These are phyloP conservation scores for Penicillium sclerotigenum DNA, from an alignment of 2,329 filamentous ascomycete genomes.

Conservation along the genomic window DNA sequence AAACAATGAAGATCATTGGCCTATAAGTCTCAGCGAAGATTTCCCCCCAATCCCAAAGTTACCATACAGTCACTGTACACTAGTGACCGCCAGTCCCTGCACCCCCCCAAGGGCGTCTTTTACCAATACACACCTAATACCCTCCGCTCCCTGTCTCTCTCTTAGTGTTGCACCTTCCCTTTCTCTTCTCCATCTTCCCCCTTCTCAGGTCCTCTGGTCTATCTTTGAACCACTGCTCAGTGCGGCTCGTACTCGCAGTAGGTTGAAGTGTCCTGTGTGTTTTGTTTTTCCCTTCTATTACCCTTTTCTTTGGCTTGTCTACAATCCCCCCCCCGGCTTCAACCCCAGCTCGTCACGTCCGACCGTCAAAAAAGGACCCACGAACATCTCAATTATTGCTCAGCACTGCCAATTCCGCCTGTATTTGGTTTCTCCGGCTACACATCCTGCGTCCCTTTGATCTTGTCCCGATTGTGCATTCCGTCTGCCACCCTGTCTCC, in stretches of 20 bases:
- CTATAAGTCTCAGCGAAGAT: not conserved
- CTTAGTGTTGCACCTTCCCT: constrained; percentile 16
- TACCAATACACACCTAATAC: constrained; percentile 25
- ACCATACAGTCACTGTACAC: constrained; percentile 4
- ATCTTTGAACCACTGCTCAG: constrained; percentile 28
- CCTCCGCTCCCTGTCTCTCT: constrained; percentile 16
- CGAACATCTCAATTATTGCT: constrained; percentile 9
- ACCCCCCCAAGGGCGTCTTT: not conserved
- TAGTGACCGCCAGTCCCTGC: constrained; percentile 11
- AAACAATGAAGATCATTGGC: not conserved
- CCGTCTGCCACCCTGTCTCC: not conserved
- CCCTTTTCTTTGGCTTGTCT: constrained; percentile 7
- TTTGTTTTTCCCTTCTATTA: constrained; percentile 11
- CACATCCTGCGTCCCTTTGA: not conserved
- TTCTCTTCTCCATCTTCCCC: constrained; percentile 19
- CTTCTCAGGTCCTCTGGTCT: constrained; percentile 20
- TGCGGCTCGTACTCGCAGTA: constrained; percentile 34
- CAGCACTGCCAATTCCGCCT: constrained; percentile 11
- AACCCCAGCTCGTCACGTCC: constrained; percentile 3
- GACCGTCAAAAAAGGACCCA: constrained; percentile 10
- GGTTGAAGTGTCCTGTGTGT: constrained; percentile 25
- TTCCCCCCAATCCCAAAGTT: constrained; percentile 3
- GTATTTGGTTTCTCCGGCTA: not conserved
- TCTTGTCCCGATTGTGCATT: not conserved
- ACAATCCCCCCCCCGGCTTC: constrained; percentile 1